A percentile compares a stretch with the other conserved stretches of the same genome.
Conservation (phyloP, 371 early-diverging fungal genomes). For the Lichtheimia corymbifera region DNA sequence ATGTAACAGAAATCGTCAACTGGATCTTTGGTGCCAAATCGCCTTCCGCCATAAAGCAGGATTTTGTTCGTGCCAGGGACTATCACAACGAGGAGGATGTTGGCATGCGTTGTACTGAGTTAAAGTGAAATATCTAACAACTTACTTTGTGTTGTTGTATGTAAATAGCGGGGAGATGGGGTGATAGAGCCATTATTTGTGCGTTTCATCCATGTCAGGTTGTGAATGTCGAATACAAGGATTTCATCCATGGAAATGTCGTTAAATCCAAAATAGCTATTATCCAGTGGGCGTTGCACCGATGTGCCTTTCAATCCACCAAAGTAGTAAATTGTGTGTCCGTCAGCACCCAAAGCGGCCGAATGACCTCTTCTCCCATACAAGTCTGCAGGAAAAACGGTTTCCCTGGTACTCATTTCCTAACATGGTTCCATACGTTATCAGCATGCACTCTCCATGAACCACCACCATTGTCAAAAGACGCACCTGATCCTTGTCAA, state of each 20-base stretch:
- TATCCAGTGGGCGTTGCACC: neutral
- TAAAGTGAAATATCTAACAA: neutral
- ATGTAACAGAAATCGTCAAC: constrained; percentile 19
- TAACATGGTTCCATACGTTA: too few species aligned
- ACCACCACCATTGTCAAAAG: too few species aligned
- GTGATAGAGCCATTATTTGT: constrained; percentile 2
- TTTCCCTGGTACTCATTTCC: too few species aligned
- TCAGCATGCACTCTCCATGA: too few species aligned
- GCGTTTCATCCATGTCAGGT: constrained; percentile 4
- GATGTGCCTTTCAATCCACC: constrained; percentile 17
- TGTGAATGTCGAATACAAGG: constrained; percentile 11
- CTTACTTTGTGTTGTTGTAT: constrained; percentile 15
- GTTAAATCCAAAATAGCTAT: neutral
- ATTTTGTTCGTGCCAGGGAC: constrained; percentile 12
- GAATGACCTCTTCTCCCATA: constrained; percentile 14
- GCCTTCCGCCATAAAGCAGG: constrained; percentile 11
- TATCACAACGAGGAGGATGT: neutral
- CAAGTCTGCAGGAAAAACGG: neutral
- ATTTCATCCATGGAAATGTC: constrained; percentile 17
- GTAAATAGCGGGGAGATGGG: constrained; percentile 18
- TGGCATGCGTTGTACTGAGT: neutral
- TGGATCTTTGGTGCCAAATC: constrained; percentile 7
- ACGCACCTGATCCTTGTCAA: too few species aligned
- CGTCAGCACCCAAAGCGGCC: constrained; percentile 14
- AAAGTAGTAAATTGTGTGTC: constrained; percentile 15